Conservation (phyloP, 306 rosid genomes). For the Dalbergia cultrata region DNA sequence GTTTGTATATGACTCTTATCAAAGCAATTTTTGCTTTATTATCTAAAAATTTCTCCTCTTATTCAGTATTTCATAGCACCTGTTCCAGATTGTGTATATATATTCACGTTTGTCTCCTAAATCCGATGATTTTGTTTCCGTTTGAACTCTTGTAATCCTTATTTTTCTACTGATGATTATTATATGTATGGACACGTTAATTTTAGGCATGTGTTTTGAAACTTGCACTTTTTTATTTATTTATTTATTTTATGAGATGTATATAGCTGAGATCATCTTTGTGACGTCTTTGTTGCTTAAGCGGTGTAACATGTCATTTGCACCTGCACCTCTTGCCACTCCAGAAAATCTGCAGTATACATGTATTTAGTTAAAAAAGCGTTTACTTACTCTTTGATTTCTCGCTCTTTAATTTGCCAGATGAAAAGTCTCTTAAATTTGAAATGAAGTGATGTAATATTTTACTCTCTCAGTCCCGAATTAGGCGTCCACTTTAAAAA, state of each 20-base stretch:
- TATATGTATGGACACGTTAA: background rate
- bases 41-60: too few species aligned
- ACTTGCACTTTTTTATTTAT: background rate
- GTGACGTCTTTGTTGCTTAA: background rate
- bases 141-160: too few species aligned
- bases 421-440: background rate
- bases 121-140: too few species aligned
- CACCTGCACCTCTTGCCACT: slow-evolving; percentile 2
- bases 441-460: too few species aligned
- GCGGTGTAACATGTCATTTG: background rate
- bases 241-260: background rate
- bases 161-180: too few species aligned
- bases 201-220: background rate
- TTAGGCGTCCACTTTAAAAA: too few species aligned
- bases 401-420: background rate
- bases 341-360: background rate
- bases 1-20: too few species aligned
- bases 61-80: too few species aligned
- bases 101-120: too few species aligned
- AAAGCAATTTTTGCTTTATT: too few species aligned
- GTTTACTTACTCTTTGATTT: background rate
- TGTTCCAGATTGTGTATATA: too few species aligned
- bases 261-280: background rate
- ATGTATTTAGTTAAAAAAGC: background rate
- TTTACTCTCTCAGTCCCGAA: too few species aligned